These are phyloP conservation scores for Wickerhamomyces sp. DNA, from an alignment of 1,139 yeast genomes.

Conservation along the genomic window DNA sequence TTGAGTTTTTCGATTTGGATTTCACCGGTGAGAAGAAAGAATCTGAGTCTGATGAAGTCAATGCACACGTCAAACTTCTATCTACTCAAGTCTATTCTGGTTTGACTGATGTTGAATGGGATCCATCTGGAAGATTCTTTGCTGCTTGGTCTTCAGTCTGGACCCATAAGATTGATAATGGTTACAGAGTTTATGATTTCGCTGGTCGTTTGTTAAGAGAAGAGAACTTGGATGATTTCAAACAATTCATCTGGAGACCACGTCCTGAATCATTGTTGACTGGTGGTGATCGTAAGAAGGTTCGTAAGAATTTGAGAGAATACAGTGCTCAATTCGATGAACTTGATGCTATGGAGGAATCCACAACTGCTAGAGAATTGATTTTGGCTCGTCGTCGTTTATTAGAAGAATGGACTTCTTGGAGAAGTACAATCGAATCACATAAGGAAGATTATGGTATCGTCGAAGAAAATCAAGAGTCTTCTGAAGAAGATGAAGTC, in stretches of 20 bases:
- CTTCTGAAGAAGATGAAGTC: constrained; percentile 37
- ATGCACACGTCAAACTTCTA: constrained; percentile 22
- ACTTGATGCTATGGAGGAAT: constrained; percentile 94
- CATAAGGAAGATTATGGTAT: constrained; percentile 42
- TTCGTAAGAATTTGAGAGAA: constrained; percentile 83
- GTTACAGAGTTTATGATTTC: constrained; percentile 82
- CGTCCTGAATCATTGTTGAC: constrained; percentile 79
- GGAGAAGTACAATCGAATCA: constrained; percentile 57
- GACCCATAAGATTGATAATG: constrained; percentile 84
- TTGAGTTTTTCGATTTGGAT: constrained; percentile 85
- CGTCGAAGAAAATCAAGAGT: constrained; percentile 24
- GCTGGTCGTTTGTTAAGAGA: constrained; percentile 75
- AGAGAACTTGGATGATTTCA: constrained; percentile 76
- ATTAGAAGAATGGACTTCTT: constrained; percentile 80
- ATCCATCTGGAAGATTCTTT: constrained; percentile 88
- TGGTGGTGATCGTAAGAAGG: constrained; percentile 80
- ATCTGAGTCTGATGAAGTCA: constrained; percentile 19
- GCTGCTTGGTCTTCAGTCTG: constrained; percentile 86
- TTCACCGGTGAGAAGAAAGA: constrained; percentile 60
- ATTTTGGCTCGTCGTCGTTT: constrained; percentile 80
- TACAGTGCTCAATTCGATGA: constrained; percentile 93
- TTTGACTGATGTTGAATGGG: constrained; percentile 88
- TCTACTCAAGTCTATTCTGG: constrained; percentile 48
- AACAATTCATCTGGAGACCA: constrained; percentile 95
- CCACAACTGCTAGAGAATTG: constrained; percentile 85